Conservation (phyloP, 73 alveolate genomes). For the Effrenium voratum region DNA sequence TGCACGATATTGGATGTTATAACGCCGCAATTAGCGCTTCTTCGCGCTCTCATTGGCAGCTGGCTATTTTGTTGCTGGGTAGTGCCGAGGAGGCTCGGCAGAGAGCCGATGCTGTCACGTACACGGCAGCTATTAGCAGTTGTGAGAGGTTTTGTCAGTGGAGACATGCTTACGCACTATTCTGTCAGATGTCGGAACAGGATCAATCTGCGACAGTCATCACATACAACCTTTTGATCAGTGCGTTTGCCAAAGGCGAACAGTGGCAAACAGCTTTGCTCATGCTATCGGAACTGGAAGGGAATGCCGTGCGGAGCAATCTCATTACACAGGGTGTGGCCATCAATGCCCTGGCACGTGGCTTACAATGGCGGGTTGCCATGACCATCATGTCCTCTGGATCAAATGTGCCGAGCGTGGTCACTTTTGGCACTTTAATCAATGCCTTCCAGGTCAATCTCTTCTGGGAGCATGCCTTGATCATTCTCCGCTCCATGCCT, state of each 20-base stretch:
- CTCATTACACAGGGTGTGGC: conserved; percentile 46
- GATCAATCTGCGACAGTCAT: neutral
- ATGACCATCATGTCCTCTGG: neutral
- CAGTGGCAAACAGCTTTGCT: conserved; percentile 46
- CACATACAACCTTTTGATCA: conserved; percentile 9
- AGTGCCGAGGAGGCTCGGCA: neutral
- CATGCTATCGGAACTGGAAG: neutral
- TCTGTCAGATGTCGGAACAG: neutral
- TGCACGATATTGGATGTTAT: neutral
- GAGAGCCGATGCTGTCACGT: neutral
- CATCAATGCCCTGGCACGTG: conserved; percentile 36
- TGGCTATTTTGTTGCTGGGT: conserved; percentile 3
- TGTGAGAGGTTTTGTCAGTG: conserved; percentile 25
- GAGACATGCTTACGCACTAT: neutral
- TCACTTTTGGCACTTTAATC: conserved; percentile 14
- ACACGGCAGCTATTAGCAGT: conserved; percentile 12
- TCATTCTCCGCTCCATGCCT: neutral
- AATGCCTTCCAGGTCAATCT: neutral
- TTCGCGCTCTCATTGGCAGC: conserved; percentile 2
- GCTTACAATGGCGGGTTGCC: conserved; percentile 15
- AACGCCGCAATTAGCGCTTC: conserved; percentile 51
- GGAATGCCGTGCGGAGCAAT: neutral
- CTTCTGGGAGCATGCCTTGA: conserved; percentile 45
- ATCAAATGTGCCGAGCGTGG: neutral
- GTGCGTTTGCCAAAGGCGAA: conserved; percentile 25